Base-by-base conservation (phyloP, 2,329 filamentous ascomycete species). In the Aspergillaceae sp. region DNA sequence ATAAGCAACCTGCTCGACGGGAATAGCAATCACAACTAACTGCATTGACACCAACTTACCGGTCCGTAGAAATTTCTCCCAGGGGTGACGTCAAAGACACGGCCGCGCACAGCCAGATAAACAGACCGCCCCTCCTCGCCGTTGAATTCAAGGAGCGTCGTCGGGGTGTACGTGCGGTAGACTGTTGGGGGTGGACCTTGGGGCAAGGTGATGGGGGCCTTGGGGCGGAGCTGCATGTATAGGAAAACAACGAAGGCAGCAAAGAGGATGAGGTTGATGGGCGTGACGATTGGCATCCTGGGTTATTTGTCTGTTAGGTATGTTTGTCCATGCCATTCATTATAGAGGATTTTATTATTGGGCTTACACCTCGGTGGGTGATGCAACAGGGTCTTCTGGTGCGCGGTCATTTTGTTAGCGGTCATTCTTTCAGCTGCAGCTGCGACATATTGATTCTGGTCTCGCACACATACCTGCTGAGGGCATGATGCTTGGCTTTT, bases 51-150 rank as follows among this genome's bases (percentile, higher is more conserved):
- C 19, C 27, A 29, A 55, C 56, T 42, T 68, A 70, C 68, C 19
- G 92, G 92, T 3, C 92, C 92, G 71, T 98, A 98, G 69, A 97
- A 97, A 73, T 94, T 90, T 61, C 84, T 80, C 27, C 92, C 91
- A 9, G 82, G 73, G 0, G 83, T 82, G 27, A 97, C 91, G 64
- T 98, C 92, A 65, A 96, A 97, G 52, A 97, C 84, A 43, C 82
- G 82, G 44, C 92, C 90, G 37, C 88, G 86, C 11, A 97, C 89
- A n/a, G 88, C 86, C 42, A 98, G 79, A 69, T 87, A 95, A 47
- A 97, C 87, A 42, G 87, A 87, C 55, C 72, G 74, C 58, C 76
- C 77, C 59, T 86, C 77, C 45, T 75, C 71, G 64, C 92, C 92
- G 70, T 91, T 90, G 76, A 83, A 91, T 30, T 87, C 86, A 29